Percentiles rank a stretch among this genome's conserved stretches.
phyloP scores from a whole-genome alignment of 768 basidiomycete species.

The Boletales sp. region DNA sequence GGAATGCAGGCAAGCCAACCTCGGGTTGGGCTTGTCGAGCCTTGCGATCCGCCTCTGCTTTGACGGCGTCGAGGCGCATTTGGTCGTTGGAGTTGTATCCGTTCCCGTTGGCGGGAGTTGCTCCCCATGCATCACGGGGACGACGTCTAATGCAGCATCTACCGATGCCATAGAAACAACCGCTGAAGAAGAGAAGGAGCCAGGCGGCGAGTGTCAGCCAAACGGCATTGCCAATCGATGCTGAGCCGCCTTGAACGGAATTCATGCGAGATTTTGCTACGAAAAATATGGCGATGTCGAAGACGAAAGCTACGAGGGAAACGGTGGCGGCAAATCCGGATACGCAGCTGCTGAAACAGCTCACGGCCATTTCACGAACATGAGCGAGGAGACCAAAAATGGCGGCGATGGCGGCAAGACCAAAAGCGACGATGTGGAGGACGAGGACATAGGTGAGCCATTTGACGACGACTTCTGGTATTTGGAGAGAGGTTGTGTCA shows the following conservation, averaged over 20 bases:
- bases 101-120: conserved; percentile 21
- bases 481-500: conserved; percentile 55
- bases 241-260: conserved; percentile 63
- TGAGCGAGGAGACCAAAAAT: conserved; percentile 87
- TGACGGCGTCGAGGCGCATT: conserved; percentile 79
- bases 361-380: conserved; percentile 82
- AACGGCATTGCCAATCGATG: conserved; percentile 81
- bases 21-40: conserved; percentile 58
- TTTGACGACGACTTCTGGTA: conserved; percentile 82
- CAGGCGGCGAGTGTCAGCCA: conserved; percentile 91
- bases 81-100: conserved; percentile 49
- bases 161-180: conserved; percentile 83
- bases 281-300: conserved; percentile 91
- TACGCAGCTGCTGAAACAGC: conserved; percentile 76
- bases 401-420: conserved; percentile 63
- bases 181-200: conserved; percentile 83
- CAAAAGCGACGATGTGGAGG: conserved; percentile 86
- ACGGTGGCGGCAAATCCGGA: conserved; percentile 78
- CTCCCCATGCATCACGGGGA: conserved; percentile 37
- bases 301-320: conserved; percentile 84
- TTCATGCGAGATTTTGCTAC: conserved; percentile 84
- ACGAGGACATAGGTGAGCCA: conserved; percentile 95
- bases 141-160: conserved; percentile 77
- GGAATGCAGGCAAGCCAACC: conserved; percentile 70
- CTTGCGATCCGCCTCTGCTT: conserved; percentile 83